Base-by-base conservation (phyloP, 148 eudicot species). In the Vaccinium vitisidaea region DNA sequence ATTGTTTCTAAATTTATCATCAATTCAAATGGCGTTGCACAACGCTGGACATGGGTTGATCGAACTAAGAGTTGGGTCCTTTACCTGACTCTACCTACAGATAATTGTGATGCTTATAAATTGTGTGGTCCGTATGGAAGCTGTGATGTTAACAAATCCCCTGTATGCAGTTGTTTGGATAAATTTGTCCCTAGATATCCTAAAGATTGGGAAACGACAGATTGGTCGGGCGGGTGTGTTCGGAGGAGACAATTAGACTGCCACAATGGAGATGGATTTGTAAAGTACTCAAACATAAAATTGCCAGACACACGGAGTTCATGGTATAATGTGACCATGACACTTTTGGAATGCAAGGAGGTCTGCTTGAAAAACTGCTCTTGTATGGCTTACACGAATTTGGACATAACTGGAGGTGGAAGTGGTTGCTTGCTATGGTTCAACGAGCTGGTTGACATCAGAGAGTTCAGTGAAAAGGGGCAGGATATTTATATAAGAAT, bases 361-460 rank as follows among this genome's bases (percentile, higher is more conserved):
- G 43, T 16, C 23, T 91, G 93, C 87, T 81, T 88, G 77, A 75
- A 46, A 39, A 89, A 87, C 73, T 91, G 91, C 58, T 79, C 87
- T 25, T 91, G 91, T 80, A 77, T 65, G 13, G 93, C 91, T 2
- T 91, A 88, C 59, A 63, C 90, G n/a, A 88, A 86, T 87, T 27
- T 87, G 14, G 54, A 85, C 59, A 67, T 87, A 2, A 87, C 75
- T 1, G 54, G 18, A 1, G 90, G 87, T 12, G 91, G 86, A 55
- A 90, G 80, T 80, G 90, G 92, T 5, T 91, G 93, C 80, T 80
- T 91, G 84, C 77, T 91, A 25, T 89, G 93, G 93, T 85, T 49
- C 59, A 73, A 82, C 7, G 59, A 80, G 43, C 80, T 90, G 32
- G 52, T 87, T 81, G 93, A 91, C 77, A 55, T 88, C n/a, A 76